Evolutionary conservation across 805 yeast species (phyloP).

Genomic region (Blastobotrys muscicola): DNA sequence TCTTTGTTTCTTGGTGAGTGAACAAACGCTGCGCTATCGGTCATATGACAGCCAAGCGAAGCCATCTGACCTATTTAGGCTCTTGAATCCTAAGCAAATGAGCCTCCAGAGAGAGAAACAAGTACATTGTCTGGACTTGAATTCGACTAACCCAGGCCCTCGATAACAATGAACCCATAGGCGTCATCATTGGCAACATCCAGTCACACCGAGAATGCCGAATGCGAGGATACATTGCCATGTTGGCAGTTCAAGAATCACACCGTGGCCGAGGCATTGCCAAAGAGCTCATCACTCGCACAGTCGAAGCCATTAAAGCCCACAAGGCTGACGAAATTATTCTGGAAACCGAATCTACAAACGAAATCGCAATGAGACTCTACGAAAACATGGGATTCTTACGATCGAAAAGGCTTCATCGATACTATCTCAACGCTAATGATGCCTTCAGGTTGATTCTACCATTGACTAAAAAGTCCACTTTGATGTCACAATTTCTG

Average conservation of each 20-base stretch:
- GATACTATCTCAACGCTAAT: slow-evolving; percentile 85
- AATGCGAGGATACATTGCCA: slow-evolving; percentile 86
- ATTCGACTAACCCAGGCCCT: slow-evolving; percentile 14
- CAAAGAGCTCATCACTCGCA: slow-evolving; percentile 50
- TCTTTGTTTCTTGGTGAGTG: slow-evolving; percentile 50
- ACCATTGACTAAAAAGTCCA: slow-evolving; percentile 60
- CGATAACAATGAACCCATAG: slow-evolving; percentile 41
- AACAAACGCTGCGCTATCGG: too few species aligned
- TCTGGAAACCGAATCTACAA: slow-evolving; percentile 84
- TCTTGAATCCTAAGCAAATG: neutral
- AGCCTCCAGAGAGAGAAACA: neutral
- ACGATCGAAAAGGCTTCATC: slow-evolving; percentile 61
- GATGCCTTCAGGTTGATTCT: slow-evolving; percentile 85
- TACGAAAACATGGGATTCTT: slow-evolving; percentile 74
- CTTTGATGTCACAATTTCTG: slow-evolving; percentile 24
- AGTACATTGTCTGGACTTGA: neutral
- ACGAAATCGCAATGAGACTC: slow-evolving; percentile 55
- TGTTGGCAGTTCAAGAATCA: slow-evolving; percentile 74
- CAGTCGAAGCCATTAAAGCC: slow-evolving; percentile 54
- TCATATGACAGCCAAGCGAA: neutral
- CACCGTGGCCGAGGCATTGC: slow-evolving; percentile 81
- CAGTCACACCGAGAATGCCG: slow-evolving; percentile 68
- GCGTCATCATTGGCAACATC: slow-evolving; percentile 74
- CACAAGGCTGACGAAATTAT: slow-evolving; percentile 79
- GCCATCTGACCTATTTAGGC: too few species aligned